Base-by-base conservation (phyloP, 352 stramenopile genomes). In the Globisporangium splendens region DNA sequence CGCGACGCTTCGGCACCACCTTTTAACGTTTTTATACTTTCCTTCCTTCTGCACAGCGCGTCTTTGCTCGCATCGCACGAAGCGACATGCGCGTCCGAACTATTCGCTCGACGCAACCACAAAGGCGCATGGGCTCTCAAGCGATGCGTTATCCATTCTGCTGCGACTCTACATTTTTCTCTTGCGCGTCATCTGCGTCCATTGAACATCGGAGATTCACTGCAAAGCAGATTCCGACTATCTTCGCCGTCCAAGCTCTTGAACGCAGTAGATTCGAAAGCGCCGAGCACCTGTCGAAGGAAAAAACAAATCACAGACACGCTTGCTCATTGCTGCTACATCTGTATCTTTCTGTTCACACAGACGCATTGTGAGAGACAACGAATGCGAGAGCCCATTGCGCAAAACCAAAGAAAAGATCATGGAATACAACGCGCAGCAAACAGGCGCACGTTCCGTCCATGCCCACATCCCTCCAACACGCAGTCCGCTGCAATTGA, bases 211-310 rank as follows among this genome's bases (percentile, higher is more conserved):
- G 39, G 39, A 44, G 39, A 44, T 44, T 44, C 39, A 12, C 39
- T 44, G 39, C 39, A 44, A 44, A 44, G 39, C 39, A 44, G 39
- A 44, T 44, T 44, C 39, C 17, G 39, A 44, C 6, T 10, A 44
- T 44, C 39, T 44, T 44, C 39, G 28, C n/a, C 33, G 33, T 12
- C 14, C 50, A 56, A 24, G 53, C 42, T 60, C 43, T 6, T 35
- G 28, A 35, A 53, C n/a, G 35, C 31, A 14, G 53, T 22, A 59
- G 54, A 60, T 60, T 52, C 42, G 31, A 41, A 53, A 35, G 28
- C 28, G 28, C 2, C 2, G 24, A 8, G 28, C 28, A 8, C 28
- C 28, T 35, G 28, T 35, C 24, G 7, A 31, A 31, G 28, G 11
- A 24, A 8, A 35, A 39, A 50, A 49, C 20, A 50, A 41, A 21